Evolutionary conservation across 176 grass and related monocot genomes (phyloP), one percentile per base, ranked within the genome.

Genomic region (Triticum urartu): DNA sequence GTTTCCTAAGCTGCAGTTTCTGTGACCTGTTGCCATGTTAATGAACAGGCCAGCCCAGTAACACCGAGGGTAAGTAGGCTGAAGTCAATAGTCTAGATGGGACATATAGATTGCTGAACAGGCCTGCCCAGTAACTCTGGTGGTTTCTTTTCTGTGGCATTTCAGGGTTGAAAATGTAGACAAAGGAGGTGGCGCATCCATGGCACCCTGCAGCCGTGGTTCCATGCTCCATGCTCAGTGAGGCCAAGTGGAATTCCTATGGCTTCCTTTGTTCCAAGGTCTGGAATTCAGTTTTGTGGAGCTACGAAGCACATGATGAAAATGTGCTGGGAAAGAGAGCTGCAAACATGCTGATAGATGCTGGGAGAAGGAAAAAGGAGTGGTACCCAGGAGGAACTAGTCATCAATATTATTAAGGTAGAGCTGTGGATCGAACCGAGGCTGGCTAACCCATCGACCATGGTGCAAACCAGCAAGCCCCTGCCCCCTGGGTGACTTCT

Each of bases 281-380:
- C 26, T 76, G 85, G 67, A 87, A 62, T 43, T 87, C 75, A 34
- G 47, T 87, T n/a, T n/a, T 91, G 5, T 61, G 83, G 33, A 91
- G 39, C 36, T 87, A 85, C 69, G 75, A 48, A 56, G 22, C 81
- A 26, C 66, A 91, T 22, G 67, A 59, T 83, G 81, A 91, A 45
- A 80, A 80, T n/a, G 45, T 33, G 25, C 74, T 74, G 56, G 89
- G 89, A 67, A 91, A 64, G 68, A 84, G 56, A 87, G 89, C 74
- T 45, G 80, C 80, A 59, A 42, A 91, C 35, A 83, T 78, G 70
- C 79, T 90, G 79, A 81, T 86, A 60, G 68, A 77, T 67, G 45
- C 68, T 4, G 67, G 71, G 11, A 63, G 36, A 61, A 61, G n/a
- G 5, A 6, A 22, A n/a, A 61, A 61, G 38, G 59, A 62, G 59